These are phyloP conservation scores for Paramecium caudatum DNA, from an alignment of 73 alveolate species.

Conservation along the genomic window DNA sequence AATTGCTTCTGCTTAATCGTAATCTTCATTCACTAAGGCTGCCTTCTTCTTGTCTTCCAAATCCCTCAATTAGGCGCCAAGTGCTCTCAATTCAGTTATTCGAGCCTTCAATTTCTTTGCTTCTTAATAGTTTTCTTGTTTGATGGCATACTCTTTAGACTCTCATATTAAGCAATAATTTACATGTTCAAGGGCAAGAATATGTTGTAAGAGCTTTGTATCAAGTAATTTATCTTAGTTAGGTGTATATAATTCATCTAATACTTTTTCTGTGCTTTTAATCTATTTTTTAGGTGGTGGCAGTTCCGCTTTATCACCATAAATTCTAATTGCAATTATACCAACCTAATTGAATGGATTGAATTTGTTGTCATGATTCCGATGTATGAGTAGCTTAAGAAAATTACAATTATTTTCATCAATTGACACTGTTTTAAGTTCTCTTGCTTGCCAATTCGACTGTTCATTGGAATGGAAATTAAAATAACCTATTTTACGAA, in stretches of 20 bases:
- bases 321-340: constrained; percentile 65
- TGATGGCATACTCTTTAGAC: constrained; percentile 74
- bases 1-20: constrained; percentile 47
- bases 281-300: constrained; percentile 63
- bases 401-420: constrained; percentile 71
- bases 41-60: constrained; percentile 73
- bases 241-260: constrained; percentile 62
- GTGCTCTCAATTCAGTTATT: constrained; percentile 61
- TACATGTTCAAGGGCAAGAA: constrained; percentile 67
- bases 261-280: constrained; percentile 28
- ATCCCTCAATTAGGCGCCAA: constrained; percentile 65
- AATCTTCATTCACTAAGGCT: constrained; percentile 79
- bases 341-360: constrained; percentile 79
- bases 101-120: constrained; percentile 71
- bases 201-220: constrained; percentile 8
- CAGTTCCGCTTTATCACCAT: constrained; percentile 62
- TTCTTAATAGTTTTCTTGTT: constrained; percentile 73
- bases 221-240: constrained; percentile 46
- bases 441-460: constrained; percentile 77
- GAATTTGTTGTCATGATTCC: constrained; percentile 75
- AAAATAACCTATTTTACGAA: constrained; percentile 76
- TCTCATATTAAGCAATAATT: constrained; percentile 59
- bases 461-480: constrained; percentile 74
- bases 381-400: constrained; percentile 74
- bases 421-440: constrained; percentile 77